A percentile compares a stretch with the other conserved stretches of the same genome.
These are phyloP conservation scores for Metschnikowia noctiluminum DNA, from an alignment of 805 yeast species.

Conservation along the genomic window DNA sequence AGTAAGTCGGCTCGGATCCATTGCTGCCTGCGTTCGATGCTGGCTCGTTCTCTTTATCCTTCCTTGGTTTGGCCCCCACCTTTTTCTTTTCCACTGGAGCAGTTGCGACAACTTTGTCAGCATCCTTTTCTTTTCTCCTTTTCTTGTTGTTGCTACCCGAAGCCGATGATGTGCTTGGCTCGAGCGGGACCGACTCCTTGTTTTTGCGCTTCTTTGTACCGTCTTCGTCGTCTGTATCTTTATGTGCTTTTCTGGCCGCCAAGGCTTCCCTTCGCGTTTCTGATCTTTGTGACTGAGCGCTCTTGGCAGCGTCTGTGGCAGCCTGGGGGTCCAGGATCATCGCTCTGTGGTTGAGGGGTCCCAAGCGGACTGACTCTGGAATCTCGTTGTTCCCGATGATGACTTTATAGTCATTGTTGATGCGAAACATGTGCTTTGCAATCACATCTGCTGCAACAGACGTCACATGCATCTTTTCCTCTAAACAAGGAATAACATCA, in stretches of 20 bases:
- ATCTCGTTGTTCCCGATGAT: conserved; percentile 73
- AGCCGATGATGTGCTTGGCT: conserved; percentile 3
- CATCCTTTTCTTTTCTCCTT: conserved; percentile 14
- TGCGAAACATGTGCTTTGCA: conserved; percentile 61
- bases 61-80: conserved; percentile 21
- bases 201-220: conserved; percentile 14
- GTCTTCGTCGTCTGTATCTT: conserved; percentile 33
- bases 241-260: conserved; percentile 76
- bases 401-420: conserved; percentile 77
- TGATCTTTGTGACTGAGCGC: conserved; percentile 72
- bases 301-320: conserved; percentile 44
- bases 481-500: conserved; percentile 86
- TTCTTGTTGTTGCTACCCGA: conserved; percentile 6
- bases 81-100: conserved; percentile 18
- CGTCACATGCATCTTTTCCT: conserved; percentile 97
- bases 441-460: conserved; percentile 82
- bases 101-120: conserved; percentile 8
- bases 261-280: conserved; percentile 90
- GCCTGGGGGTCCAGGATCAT: conserved; percentile 58
- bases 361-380: conserved; percentile 73
- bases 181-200: conserved; percentile 23
- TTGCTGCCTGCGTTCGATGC: conserved; percentile 7
- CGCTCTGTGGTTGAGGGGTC: conserved; percentile 89
- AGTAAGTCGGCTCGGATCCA: conserved; percentile 72
- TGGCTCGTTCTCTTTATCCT: conserved; percentile 16